A percentile compares a stretch with the other conserved stretches of the same genome.
These are phyloP conservation scores for Microdochium trichocladiopsis DNA, from an alignment of 2,329 filamentous ascomycete genomes.

Conservation along the genomic window DNA sequence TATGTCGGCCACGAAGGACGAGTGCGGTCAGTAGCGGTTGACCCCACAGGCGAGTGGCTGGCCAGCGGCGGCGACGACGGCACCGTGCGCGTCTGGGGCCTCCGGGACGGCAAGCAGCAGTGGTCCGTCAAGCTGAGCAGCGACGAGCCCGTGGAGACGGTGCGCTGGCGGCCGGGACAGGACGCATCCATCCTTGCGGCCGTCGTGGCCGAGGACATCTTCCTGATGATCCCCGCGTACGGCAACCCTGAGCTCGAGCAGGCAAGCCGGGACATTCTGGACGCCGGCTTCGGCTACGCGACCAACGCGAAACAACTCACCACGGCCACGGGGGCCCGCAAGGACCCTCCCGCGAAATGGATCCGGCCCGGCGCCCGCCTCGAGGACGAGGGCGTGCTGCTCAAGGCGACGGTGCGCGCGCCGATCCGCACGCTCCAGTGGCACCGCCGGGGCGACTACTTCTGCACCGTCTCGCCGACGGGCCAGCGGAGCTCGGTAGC, in stretches of 20 bases:
- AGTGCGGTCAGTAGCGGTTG: slow-evolving; percentile 77
- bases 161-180: slow-evolving; percentile 82
- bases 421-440: slow-evolving; percentile 84
- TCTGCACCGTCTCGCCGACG: slow-evolving; percentile 81
- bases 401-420: slow-evolving; percentile 73
- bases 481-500: slow-evolving; percentile 75
- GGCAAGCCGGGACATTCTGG: slow-evolving; percentile 67
- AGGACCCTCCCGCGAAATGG: slow-evolving; percentile 77
- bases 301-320: slow-evolving; percentile 54
- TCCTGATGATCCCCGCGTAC: slow-evolving; percentile 71
- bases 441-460: slow-evolving; percentile 92
- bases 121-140: slow-evolving; percentile 76
- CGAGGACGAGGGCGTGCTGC: slow-evolving; percentile 69
- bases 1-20: slow-evolving; percentile 85
- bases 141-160: slow-evolving; percentile 74
- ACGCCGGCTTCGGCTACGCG: slow-evolving; percentile 92
- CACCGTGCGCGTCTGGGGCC: slow-evolving; percentile 83
- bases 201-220: slow-evolving; percentile 77
- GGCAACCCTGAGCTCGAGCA: slow-evolving; percentile 68
- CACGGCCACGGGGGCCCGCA: slow-evolving; percentile 51
- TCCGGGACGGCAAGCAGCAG: slow-evolving; percentile 77
- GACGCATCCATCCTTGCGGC: slow-evolving; percentile 78
- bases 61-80: slow-evolving; percentile 94
- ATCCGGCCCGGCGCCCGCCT: slow-evolving; percentile 67
- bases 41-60: slow-evolving; percentile 77